A percentile compares a stretch with the other conserved stretches of the same genome.
phyloP scores from a whole-genome alignment of 164 flowering plant species.

The Saururus chinensis region DNA sequence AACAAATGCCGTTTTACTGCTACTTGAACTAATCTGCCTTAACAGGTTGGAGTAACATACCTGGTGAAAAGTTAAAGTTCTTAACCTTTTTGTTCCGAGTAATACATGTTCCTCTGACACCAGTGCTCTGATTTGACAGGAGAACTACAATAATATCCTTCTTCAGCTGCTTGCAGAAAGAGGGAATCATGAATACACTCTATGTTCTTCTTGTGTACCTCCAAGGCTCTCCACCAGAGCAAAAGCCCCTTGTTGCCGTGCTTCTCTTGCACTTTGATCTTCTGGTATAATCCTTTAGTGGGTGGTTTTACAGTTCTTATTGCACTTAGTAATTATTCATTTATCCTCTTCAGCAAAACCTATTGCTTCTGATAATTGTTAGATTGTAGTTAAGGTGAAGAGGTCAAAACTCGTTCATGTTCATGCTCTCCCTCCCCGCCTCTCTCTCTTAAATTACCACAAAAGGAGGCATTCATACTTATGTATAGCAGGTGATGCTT shows the following conservation, averaged over 20 bases:
- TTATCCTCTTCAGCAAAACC: no score
- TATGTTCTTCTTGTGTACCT: conserved; percentile 42
- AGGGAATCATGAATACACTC: conserved; percentile 38
- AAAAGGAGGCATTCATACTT: no score
- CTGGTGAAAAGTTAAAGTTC: neutral
- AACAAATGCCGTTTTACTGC: conserved; percentile 30
- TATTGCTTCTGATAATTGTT: no score
- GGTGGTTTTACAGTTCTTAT: neutral
- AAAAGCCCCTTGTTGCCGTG: conserved; percentile 42
- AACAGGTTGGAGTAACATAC: conserved; percentile 33
- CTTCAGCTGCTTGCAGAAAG: conserved; percentile 32
- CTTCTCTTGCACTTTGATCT: conserved; percentile 51
- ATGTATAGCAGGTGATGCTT: neutral
- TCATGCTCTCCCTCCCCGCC: no score
- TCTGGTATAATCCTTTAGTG: conserved; percentile 29
- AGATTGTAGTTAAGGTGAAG: no score
- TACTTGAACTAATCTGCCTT: conserved; percentile 48
- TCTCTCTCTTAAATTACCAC: no score
- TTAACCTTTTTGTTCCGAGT: neutral
- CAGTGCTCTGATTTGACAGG: conserved; percentile 22
- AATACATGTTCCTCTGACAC: neutral
- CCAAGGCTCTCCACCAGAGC: conserved; percentile 33
- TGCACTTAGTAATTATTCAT: neutral
- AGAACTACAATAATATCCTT: conserved; percentile 30
- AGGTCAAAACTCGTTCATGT: no score